Percentiles rank a stretch among this genome's conserved stretches.
These are phyloP conservation scores for Fusarium sacchari DNA, from an alignment of 2,329 filamentous ascomycete genomes.

Conservation along the genomic window DNA sequence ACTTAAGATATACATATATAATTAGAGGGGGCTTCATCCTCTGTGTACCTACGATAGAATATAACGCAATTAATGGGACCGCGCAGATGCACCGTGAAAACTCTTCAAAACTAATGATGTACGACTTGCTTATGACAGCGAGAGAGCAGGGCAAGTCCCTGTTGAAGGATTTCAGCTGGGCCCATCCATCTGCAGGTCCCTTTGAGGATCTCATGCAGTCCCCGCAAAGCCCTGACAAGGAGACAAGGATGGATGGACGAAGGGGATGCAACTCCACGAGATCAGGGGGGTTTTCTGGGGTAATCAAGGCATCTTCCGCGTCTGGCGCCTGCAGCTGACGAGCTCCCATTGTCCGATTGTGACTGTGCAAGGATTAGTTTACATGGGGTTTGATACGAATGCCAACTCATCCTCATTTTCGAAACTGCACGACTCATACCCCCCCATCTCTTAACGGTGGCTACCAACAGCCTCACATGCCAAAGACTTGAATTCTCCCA, in stretches of 20 bases:
- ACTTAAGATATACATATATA: conserved; percentile 26
- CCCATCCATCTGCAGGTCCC: neutral
- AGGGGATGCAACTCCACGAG: conserved; percentile 14
- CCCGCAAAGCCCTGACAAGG: conserved; percentile 27
- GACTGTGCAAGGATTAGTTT: neutral
- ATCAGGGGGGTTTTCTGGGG: conserved; percentile 19
- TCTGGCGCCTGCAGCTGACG: neutral
- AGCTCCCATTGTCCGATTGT: neutral
- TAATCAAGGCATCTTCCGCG: neutral
- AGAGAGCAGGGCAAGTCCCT: neutral
- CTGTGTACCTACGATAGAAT: neutral
- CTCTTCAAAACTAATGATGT: neutral
- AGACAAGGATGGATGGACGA: conserved; percentile 27
- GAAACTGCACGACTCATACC: neutral
- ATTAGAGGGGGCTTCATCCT: conserved; percentile 5
- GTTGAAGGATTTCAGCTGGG: neutral
- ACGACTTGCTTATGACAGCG: neutral
- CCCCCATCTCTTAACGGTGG: neutral
- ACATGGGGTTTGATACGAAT: neutral
- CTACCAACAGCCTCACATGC: neutral
- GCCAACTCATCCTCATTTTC: neutral
- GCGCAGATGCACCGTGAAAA: conserved; percentile 10
- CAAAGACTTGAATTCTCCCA: too few species aligned
- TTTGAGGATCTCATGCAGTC: neutral
- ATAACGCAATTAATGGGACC: conserved; percentile 12